Evolutionary conservation across 345 rosid species (phyloP).

Genomic region (Citrus inodora): DNA sequence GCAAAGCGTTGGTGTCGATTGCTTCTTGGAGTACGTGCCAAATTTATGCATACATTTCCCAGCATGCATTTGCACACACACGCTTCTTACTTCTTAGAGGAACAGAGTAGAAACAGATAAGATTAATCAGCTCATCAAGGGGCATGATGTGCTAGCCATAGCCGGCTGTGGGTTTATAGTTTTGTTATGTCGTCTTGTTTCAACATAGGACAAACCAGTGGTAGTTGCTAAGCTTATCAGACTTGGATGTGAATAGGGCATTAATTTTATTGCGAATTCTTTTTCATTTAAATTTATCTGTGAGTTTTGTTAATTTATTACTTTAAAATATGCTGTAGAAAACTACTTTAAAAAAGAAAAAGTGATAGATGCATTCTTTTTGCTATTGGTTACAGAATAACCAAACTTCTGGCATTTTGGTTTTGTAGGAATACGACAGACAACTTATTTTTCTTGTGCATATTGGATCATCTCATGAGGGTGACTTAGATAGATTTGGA

Average conservation of each 20-base stretch:
- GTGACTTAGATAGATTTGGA: conserved; percentile 6
- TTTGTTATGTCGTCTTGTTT: neutral
- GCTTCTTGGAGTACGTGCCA: neutral
- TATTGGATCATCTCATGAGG: neutral
- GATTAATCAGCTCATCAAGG: neutral
- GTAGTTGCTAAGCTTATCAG: neutral
- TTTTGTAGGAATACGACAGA: neutral
- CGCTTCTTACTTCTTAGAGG: neutral
- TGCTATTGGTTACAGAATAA: conserved; percentile 4
- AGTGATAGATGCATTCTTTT: neutral
- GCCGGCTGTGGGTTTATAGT: neutral
- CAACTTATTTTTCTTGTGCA: neutral
- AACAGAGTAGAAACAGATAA: neutral
- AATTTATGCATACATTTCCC: neutral
- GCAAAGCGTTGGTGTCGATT: neutral
- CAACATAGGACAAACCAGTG: neutral
- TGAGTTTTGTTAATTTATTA: neutral
- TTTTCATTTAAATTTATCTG: neutral
- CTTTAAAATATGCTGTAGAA: neutral
- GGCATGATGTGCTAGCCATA: neutral
- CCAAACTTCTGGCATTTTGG: neutral
- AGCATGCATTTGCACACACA: neutral
- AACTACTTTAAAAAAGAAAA: neutral
- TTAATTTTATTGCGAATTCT: neutral
- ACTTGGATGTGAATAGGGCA: neutral